A percentile compares a stretch with the other conserved stretches of the same genome.
These are phyloP conservation scores for Phytophthora multivora DNA, from an alignment of 352 stramenopile species.

Conservation along the genomic window DNA sequence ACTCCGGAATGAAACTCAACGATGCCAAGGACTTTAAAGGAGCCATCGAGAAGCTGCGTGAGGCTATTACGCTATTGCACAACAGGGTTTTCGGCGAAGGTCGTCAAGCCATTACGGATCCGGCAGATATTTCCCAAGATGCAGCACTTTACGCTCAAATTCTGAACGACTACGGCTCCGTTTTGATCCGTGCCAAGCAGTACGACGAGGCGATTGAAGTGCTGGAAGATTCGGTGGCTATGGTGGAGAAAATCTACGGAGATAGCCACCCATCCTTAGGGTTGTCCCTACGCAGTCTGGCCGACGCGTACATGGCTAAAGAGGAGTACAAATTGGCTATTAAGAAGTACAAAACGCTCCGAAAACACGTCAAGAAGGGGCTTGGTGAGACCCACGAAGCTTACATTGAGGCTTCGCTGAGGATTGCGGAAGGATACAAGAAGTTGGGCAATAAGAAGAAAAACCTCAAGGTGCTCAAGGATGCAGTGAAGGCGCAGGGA, in stretches of 20 bases:
- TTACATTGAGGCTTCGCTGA: conserved; percentile 72
- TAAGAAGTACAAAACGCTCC: conserved; percentile 70
- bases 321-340: conserved; percentile 75
- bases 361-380: conserved; percentile 68
- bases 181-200: conserved; percentile 73
- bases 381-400: conserved; percentile 73
- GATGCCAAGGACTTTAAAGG: conserved; percentile 57
- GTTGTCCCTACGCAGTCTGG: conserved; percentile 74
- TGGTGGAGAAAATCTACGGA: conserved; percentile 79
- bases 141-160: conserved; percentile 78
- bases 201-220: conserved; percentile 82
- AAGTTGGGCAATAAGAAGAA: conserved; percentile 62
- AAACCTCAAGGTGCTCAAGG: conserved; percentile 56
- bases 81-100: conserved; percentile 68
- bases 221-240: conserved; percentile 71
- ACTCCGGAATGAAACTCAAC: conserved; percentile 78
- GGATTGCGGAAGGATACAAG: conserved; percentile 76
- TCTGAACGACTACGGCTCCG: conserved; percentile 79
- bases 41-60: conserved; percentile 66
- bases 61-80: conserved; percentile 70
- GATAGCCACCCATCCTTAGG: conserved; percentile 82
- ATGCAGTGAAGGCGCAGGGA: conserved; percentile 60
- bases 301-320: conserved; percentile 81
- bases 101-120: conserved; percentile 54
- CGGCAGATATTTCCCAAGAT: conserved; percentile 65